Base-by-base conservation (phyloP, 129 eudicot species). In the Escallonia herrerae region DNA sequence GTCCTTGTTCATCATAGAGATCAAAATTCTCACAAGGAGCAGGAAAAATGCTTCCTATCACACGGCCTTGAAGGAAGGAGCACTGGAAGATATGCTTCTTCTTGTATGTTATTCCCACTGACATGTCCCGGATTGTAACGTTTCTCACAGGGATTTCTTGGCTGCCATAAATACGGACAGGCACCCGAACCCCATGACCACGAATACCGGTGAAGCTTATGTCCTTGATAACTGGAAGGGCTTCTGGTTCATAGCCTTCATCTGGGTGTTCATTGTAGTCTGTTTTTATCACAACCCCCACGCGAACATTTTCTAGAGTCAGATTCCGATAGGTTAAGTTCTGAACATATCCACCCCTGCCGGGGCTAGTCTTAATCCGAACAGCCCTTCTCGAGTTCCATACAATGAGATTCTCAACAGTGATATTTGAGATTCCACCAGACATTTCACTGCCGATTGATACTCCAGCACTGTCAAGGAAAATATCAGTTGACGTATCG, bases 371-470 rank as follows among this genome's bases (percentile, higher is more conserved):
- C 74, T 89, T 89, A 62, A 89, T 89, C 43, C 96, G 76, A 40
- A 89, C 70, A 11, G 81, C 96, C 65, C 96, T 73, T 71, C 82
- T 82, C 9, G 96, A 89, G 67, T 81, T 79, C 90, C 93, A 82
- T 3, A 89, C 83, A 7, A 74, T 75, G 71, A 89, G 75, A 65
- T 89, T 89, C 67, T 89, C 90, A 9, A 85, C 79, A 0, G 87
- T 89, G 45, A 89, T 62, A 50, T 89, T 89, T 38, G 90, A 82
- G 54, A 89, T 90, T 15, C 96, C 96, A 5, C 96, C 96, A 8
- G 96, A 89, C 96, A 89, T 89, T 72, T 89, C 96, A 39, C 96
- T 89, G 62, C 96, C 96, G 37, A 86, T 86, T 38, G 93, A 86
- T 60, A 86, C 80, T 57, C 93, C 93, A 63, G 93, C 93, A 77